Conservation (phyloP, 768 basidiomycete genomes). For the Rubroboletus pulcherrimus region DNA sequence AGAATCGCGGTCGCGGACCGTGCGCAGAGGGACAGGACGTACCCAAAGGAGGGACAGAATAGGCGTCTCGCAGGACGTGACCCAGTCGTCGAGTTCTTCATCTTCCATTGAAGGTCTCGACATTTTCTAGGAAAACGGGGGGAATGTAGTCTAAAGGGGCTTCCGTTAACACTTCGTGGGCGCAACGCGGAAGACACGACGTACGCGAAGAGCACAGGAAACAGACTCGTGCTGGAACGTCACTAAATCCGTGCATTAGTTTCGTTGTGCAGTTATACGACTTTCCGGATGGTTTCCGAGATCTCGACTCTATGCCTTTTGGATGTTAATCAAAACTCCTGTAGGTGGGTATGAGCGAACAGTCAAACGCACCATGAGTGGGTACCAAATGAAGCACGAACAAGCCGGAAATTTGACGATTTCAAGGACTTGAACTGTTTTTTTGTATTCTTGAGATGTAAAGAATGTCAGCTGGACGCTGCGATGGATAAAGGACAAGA, state of each 20-base stretch:
- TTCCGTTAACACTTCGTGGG: not conserved
- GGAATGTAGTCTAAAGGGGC: not conserved
- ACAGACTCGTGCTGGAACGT: not conserved
- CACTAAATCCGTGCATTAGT: not conserved
- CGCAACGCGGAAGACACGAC: not conserved
- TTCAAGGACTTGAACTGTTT: not conserved
- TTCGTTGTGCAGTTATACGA: not conserved
- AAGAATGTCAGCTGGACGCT: not conserved
- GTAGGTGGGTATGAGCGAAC: not conserved
- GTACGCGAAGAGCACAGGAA: no score
- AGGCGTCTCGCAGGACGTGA: not conserved
- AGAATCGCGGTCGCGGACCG: not conserved
- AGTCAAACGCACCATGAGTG: not conserved
- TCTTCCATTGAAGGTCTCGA: not conserved
- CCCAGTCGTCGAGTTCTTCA: not conserved
- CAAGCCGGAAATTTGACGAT: not conserved
- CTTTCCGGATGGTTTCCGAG: not conserved
- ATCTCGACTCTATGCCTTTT: not conserved
- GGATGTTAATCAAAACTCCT: not conserved
- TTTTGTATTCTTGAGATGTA: not conserved
- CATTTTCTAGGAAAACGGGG: not conserved
- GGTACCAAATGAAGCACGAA: not conserved
- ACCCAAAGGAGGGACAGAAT: not conserved
- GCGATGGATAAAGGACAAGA: not conserved
- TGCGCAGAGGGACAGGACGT: not conserved